Conservation (phyloP, 2,329 filamentous ascomycete species). For the Fusarium chuoi region DNA sequence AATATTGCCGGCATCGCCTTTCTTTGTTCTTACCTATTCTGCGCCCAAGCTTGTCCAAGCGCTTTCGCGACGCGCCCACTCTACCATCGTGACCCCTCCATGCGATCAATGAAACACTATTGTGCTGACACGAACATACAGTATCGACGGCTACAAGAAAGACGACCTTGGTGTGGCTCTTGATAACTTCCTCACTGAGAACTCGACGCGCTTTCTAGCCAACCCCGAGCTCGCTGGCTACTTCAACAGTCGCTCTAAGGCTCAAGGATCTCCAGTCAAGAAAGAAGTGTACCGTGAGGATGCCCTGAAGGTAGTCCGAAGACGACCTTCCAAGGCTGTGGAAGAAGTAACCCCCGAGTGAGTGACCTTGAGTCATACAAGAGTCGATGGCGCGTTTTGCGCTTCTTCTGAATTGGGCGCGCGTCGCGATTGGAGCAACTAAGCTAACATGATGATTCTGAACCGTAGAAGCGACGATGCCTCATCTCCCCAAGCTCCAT, state of each 20-base stretch:
- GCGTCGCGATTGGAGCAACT: neutral
- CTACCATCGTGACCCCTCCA: constrained; percentile 16
- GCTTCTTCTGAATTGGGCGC: constrained; percentile 10
- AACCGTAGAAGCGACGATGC: constrained; percentile 45
- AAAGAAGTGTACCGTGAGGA: constrained; percentile 56
- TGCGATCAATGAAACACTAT: neutral
- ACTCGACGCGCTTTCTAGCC: constrained; percentile 71
- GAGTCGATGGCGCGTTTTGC: constrained; percentile 18
- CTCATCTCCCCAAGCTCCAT: constrained; percentile 46
- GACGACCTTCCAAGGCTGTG: constrained; percentile 56
- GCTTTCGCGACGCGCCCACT: constrained; percentile 34
- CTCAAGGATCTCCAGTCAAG: constrained; percentile 70
- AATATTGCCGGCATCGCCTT: constrained; percentile 12
- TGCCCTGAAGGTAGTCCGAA: constrained; percentile 57
- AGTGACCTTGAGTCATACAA: constrained; percentile 43
- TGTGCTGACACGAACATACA: constrained; percentile 50
- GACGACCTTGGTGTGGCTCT: constrained; percentile 80
- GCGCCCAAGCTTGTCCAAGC: constrained; percentile 28
- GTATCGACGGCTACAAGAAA: constrained; percentile 79
- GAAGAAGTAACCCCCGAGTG: constrained; percentile 60
- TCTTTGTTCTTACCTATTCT: constrained; percentile 18
- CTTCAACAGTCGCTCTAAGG: constrained; percentile 74
- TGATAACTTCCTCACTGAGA: constrained; percentile 76
- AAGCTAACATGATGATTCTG: constrained; percentile 25
- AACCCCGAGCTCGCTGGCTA: constrained; percentile 76